Base-by-base conservation (phyloP, 2,329 filamentous ascomycete genomes). In the Laburnicola sp. region DNA sequence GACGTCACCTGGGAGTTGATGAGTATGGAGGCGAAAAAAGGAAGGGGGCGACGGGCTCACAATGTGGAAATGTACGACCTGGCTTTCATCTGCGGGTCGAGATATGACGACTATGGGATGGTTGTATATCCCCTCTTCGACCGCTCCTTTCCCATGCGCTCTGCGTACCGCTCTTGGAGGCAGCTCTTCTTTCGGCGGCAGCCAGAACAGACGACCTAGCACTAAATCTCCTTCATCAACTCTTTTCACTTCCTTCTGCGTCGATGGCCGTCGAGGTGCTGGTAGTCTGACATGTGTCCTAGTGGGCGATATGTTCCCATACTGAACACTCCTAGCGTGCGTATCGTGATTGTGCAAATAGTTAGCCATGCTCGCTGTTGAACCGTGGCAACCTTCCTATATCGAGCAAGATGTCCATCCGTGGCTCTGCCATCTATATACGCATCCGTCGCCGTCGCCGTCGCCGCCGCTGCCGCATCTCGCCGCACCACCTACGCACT, bases 21-120 rank as follows among this genome's bases (percentile, higher is more conserved):
- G 27, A 65, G 59, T 48, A 43, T 10, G 3, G 11, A 25, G 6
- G 34, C 23, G 16, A 3, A 39, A 31, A 5, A 4, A 2, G 38
- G 6, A 26, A 21, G n/a, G 3, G 16, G 25, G 4, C 11, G 11
- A 9, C 37, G 11, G 32, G 57, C 68, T 63, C 52, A 72, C 69
- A 32, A 72, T 58, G 38, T 72, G 67, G 50, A 73, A 71, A 48
- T 72, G 68, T n/a, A 66, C 64, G 2, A 53, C 31, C 25, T 60
- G 52, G 6, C 49, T 51, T 2, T 66, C 62, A 2, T 67, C 60
- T 7, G 47, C 54, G 47, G 69, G 68, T 31, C 65, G 59, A 5
- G 68, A 73, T 11, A 70, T 53, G 2, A 72, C 51, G 9, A 72
- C 65, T 6, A 71, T 53, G 2, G 68, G 69, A 51, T 71, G 65